phyloP scores from a whole-genome alignment of 2,329 filamentous ascomycete species.

The Colletotrichum lupini region DNA sequence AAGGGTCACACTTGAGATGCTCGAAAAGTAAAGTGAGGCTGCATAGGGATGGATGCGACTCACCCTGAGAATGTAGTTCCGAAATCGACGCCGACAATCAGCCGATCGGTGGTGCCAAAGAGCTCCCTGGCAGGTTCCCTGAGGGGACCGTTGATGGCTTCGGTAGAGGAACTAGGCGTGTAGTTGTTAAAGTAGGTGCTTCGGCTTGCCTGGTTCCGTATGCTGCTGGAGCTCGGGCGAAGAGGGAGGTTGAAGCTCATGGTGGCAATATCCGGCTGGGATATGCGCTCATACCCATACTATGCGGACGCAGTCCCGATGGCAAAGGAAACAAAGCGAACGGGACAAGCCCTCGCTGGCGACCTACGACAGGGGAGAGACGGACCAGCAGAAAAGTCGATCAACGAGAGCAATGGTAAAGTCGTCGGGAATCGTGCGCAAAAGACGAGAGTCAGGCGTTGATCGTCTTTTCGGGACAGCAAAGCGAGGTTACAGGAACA shows the following conservation, averaged over 20 bases:
- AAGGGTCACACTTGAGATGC: neutral
- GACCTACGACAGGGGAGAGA: neutral
- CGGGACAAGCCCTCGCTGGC: conserved; percentile 29
- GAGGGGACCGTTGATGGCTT: conserved; percentile 71
- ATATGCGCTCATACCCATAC: conserved; percentile 33
- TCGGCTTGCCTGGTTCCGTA: conserved; percentile 65
- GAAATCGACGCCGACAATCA: conserved; percentile 85
- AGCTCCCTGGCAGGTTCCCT: conserved; percentile 66
- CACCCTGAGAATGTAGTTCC: conserved; percentile 86
- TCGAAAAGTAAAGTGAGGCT: neutral
- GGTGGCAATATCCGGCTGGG: conserved; percentile 37
- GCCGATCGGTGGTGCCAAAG: conserved; percentile 66
- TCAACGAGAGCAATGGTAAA: neutral
- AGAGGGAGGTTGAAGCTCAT: conserved; percentile 66
- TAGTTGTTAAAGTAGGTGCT: conserved; percentile 68
- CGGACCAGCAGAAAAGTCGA: neutral
- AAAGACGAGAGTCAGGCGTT: conserved; percentile 3
- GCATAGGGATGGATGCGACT: conserved; percentile 45
- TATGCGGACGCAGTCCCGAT: conserved; percentile 6
- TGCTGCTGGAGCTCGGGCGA: conserved; percentile 57
- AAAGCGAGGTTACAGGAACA: conserved; percentile 34
- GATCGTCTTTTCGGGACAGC: conserved; percentile 31
- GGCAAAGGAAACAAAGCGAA: conserved; percentile 16
- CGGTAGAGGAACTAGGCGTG: conserved; percentile 66
- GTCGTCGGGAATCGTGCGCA: conserved; percentile 14